Percentiles rank a stretch among this genome's conserved stretches.
These are phyloP conservation scores for grape (Vitis vinifera) DNA, from an alignment of 164 flowering plant species.

Conservation along the genomic window ASM3070453v1 NC_081811.1:24936501-24937000, in stretches of 20 bases:
- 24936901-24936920: constrained; percentile 23
- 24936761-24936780: constrained; percentile 30
- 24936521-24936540: constrained; percentile 61
- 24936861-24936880: constrained; percentile 25
- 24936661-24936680: constrained; percentile 36
- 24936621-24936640: constrained; percentile 53
- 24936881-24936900: constrained; percentile 19
- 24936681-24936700: constrained; percentile 62
- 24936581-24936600: constrained; percentile 25
- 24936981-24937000: background rate
- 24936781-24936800: constrained; percentile 28
- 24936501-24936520: constrained; percentile 53
- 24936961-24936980: background rate
- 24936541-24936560: constrained; percentile 42
- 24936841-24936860: constrained; percentile 45
- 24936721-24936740: constrained; percentile 39
- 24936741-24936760: constrained; percentile 40
- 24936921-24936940: constrained; percentile 20
- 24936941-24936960: constrained; percentile 13
- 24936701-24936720: constrained; percentile 41
- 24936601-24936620: constrained; percentile 27
- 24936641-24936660: constrained; percentile 57
- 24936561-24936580: constrained; percentile 38
- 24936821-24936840: constrained; percentile 33
- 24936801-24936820: constrained; percentile 7